Evolutionary conservation across 371 early-diverging fungal genomes (phyloP).

Genomic region (Mortierella polycephala): DNA sequence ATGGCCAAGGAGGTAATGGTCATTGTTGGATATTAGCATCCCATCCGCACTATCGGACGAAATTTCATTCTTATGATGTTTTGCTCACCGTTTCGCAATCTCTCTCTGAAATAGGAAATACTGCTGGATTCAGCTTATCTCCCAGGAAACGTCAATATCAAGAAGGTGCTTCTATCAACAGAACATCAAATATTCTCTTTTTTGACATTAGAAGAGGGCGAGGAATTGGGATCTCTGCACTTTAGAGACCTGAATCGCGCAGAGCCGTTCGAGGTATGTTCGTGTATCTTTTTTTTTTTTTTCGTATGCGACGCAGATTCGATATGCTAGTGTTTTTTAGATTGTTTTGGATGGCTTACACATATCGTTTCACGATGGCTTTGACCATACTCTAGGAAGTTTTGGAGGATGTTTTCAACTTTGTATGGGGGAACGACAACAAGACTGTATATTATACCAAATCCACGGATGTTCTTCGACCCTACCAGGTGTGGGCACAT

Average conservation of each 20-base stretch:
- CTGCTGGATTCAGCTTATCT: slow-evolving; percentile 67
- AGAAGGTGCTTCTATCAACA: slow-evolving; percentile 69
- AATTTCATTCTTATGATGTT: not conserved
- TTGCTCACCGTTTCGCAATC: not conserved
- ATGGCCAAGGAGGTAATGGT: slow-evolving; percentile 60
- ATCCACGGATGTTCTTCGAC: slow-evolving; percentile 78
- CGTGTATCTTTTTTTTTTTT: not conserved
- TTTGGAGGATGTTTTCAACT: slow-evolving; percentile 80
- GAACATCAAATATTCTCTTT: slow-evolving; percentile 72
- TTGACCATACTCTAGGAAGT: slow-evolving; percentile 56
- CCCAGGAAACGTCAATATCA: slow-evolving; percentile 63
- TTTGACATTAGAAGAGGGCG: slow-evolving; percentile 66
- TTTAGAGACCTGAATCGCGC: slow-evolving; percentile 61
- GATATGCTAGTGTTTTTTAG: too few species aligned
- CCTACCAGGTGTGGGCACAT: slow-evolving; percentile 72
- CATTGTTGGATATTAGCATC: not conserved
- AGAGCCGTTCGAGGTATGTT: slow-evolving; percentile 57
- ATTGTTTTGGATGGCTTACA: not conserved
- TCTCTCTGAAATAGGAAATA: slow-evolving; percentile 55
- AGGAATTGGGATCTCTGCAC: slow-evolving; percentile 74
- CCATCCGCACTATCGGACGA: too few species aligned
- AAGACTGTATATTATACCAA: slow-evolving; percentile 78
- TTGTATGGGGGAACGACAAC: slow-evolving; percentile 79
- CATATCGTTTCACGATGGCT: not conserved
- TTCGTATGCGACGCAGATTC: too few species aligned